phyloP scores from a whole-genome alignment of 2,329 filamentous ascomycete genomes.

The Aspergillus sojae region DNA sequence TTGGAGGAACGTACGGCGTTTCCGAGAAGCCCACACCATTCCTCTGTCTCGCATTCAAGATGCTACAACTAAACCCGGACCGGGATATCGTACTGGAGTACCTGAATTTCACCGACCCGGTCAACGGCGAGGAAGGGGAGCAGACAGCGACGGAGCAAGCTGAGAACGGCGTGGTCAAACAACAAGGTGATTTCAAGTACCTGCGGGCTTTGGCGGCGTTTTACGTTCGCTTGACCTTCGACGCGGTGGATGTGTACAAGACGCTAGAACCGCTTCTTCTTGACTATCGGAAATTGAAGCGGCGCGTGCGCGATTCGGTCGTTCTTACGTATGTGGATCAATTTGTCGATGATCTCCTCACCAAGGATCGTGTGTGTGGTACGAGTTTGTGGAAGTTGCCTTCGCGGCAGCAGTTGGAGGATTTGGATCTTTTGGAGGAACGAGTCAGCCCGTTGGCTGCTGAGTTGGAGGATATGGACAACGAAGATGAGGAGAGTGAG shows the following conservation, averaged over 20 bases:
- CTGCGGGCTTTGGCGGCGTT: slow-evolving; percentile 86
- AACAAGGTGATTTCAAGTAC: slow-evolving; percentile 65
- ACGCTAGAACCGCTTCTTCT: slow-evolving; percentile 80
- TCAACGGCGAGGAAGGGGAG: slow-evolving; percentile 45
- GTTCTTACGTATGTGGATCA: slow-evolving; percentile 81
- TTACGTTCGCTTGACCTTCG: slow-evolving; percentile 86
- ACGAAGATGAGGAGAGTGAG: slow-evolving; percentile 29
- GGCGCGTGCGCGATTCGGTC: slow-evolving; percentile 74
- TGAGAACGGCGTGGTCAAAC: slow-evolving; percentile 35
- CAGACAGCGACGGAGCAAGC: slow-evolving; percentile 24
- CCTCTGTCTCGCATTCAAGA: slow-evolving; percentile 90
- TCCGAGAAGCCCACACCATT: slow-evolving; percentile 87
- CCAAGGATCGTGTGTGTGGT: slow-evolving; percentile 85
- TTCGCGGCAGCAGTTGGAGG: slow-evolving; percentile 78
- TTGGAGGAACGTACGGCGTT: slow-evolving; percentile 85
- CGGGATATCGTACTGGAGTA: slow-evolving; percentile 81
- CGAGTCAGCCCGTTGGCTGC: slow-evolving; percentile 81
- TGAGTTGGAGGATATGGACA: slow-evolving; percentile 51
- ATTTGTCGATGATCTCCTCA: slow-evolving; percentile 89
- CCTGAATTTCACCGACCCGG: slow-evolving; percentile 75
- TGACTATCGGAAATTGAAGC: slow-evolving; percentile 80
- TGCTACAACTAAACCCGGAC: slow-evolving; percentile 82
- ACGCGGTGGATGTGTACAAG: slow-evolving; percentile 76
- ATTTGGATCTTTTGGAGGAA: slow-evolving; percentile 83
- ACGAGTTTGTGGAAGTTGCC: slow-evolving; percentile 94